Evolutionary conservation across 2,329 filamentous ascomycete genomes (phyloP).

Genomic region (Pyrenophora graminea): DNA sequence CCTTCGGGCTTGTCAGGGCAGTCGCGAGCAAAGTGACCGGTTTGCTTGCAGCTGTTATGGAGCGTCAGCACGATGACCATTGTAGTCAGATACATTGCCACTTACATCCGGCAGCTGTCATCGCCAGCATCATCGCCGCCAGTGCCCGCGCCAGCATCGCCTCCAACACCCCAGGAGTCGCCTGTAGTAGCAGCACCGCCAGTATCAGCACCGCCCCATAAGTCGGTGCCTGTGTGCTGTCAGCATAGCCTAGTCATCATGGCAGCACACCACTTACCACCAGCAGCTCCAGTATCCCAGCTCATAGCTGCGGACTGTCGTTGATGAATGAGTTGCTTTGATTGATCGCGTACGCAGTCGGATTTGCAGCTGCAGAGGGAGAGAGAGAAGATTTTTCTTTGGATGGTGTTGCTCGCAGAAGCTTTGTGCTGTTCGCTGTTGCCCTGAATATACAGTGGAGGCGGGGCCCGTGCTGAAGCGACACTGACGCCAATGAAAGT

Average conservation of each 20-base stretch:
- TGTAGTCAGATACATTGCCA: conserved; percentile 5
- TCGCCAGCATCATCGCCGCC: conserved; percentile 35
- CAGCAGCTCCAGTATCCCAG: conserved; percentile 26
- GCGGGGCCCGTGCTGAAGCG: conserved; percentile 2
- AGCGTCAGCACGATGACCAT: conserved; percentile 32
- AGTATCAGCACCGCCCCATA: conserved; percentile 6
- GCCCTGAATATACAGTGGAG: neutral
- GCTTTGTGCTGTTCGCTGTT: neutral
- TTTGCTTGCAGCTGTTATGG: conserved; percentile 46
- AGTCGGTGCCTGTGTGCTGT: conserved; percentile 17
- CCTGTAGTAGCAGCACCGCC: conserved; percentile 4
- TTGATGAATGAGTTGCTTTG: neutral
- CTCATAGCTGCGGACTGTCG: conserved; percentile 19
- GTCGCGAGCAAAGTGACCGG: conserved; percentile 54
- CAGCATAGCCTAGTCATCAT: conserved; percentile 8
- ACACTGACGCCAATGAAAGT: conserved; percentile 6
- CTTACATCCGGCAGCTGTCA: conserved; percentile 49
- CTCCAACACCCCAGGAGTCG: conserved; percentile 24
- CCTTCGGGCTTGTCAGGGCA: conserved; percentile 51
- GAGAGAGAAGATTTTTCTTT: neutral
- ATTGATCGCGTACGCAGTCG: too few species aligned
- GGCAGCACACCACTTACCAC: conserved; percentile 7
- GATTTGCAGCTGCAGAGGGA: neutral
- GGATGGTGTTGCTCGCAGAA: neutral
- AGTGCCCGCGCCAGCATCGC: neutral